Percentiles rank a stretch among this genome's conserved stretches.
Conservation (phyloP, 192 early-diverging fungal species). For the Oehlia diaphana region DNA sequence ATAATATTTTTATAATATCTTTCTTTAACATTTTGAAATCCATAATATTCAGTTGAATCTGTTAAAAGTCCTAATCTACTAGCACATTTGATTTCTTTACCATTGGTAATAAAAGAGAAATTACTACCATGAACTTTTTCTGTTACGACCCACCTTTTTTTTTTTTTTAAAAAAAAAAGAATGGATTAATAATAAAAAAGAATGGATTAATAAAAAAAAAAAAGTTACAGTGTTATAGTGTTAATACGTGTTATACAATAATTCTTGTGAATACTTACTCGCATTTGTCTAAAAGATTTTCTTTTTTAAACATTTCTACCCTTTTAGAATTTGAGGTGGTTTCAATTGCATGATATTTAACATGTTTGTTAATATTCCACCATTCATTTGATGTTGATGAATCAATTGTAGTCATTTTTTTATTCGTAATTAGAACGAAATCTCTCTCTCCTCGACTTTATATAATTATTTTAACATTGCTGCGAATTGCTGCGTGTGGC, state of each 20-base stretch:
- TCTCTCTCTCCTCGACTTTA: too few species aligned
- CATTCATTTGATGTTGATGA: too few species aligned
- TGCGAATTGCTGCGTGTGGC: too few species aligned
- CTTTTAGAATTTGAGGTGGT: not conserved
- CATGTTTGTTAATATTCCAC: not conserved
- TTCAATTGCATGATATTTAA: not conserved
- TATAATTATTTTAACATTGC: too few species aligned
- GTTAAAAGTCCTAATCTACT: not conserved
- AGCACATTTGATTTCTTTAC: slow-evolving; percentile 7
- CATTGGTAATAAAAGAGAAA: slow-evolving; percentile 12
- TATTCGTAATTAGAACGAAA: too few species aligned
- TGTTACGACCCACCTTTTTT: not conserved
- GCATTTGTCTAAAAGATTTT: not conserved
- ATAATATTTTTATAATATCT: not conserved
- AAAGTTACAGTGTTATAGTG: too few species aligned
- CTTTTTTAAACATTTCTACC: not conserved
- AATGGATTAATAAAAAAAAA: too few species aligned
- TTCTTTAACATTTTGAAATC: slow-evolving; percentile 1
- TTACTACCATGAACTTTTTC: slow-evolving; percentile 12
- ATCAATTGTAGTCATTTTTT: too few species aligned
- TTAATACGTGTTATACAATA: too few species aligned
- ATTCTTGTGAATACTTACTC: not conserved
- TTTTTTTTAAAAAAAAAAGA: too few species aligned
- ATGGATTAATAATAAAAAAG: too few species aligned
- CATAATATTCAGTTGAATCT: not conserved